phyloP scores from a whole-genome alignment of 2,329 filamentous ascomycete species.

The Monascus ruber region DNA sequence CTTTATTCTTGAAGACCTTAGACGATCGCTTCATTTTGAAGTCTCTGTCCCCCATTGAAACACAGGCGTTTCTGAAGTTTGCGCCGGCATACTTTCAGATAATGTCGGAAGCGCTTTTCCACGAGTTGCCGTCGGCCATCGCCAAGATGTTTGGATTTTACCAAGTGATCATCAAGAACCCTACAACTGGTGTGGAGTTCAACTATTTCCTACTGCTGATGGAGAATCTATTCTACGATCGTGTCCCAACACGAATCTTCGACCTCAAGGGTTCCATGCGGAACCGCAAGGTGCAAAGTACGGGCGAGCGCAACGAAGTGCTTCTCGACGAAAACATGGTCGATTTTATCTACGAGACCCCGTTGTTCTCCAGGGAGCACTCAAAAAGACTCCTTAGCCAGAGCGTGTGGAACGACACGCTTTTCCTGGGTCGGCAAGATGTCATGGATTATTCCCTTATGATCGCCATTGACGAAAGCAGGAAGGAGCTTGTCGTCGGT shows the following conservation, averaged over 20 bases:
- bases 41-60: constrained; percentile 80
- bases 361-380: constrained; percentile 88
- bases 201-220: constrained; percentile 91
- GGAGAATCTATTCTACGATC: constrained; percentile 97
- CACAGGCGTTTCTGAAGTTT: constrained; percentile 86
- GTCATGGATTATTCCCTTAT: constrained; percentile 99
- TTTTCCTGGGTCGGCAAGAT: constrained; percentile 87
- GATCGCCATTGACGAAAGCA: constrained; percentile 87
- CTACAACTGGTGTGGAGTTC: constrained; percentile 79
- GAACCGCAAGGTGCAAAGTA: constrained; percentile 92
- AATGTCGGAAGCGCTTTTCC: constrained; percentile 92
- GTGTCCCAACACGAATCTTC: constrained; percentile 77
- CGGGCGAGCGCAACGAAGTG: constrained; percentile 91
- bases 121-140: constrained; percentile 88
- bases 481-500: constrained; percentile 86
- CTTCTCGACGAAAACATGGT: constrained; percentile 97
- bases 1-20: constrained; percentile 89
- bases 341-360: constrained; percentile 96
- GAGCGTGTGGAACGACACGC: constrained; percentile 93
- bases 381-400: constrained; percentile 85
- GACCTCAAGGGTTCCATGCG: constrained; percentile 98
- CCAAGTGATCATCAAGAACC: constrained; percentile 94
- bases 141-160: constrained; percentile 99
- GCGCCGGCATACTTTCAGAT: constrained; percentile 95
- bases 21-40: constrained; percentile 92